Evolutionary conservation across 2,329 filamentous ascomycete genomes (phyloP).

Genomic region (Penicillium sp.): DNA sequence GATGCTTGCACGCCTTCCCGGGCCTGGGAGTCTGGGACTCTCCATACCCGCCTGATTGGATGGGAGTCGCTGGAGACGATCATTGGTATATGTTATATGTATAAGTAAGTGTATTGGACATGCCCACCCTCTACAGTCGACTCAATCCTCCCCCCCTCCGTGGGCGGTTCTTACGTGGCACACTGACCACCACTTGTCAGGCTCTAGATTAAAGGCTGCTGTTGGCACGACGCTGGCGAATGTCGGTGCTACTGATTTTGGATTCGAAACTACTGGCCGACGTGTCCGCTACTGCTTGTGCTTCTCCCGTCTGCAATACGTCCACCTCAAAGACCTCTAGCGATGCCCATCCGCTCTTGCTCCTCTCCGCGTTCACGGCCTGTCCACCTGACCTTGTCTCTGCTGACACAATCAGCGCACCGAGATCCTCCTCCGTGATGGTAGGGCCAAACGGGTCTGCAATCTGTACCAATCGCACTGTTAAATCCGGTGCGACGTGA

Average conservation of each 20-base stretch:
- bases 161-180: conserved; percentile 11
- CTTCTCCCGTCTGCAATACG: conserved; percentile 68
- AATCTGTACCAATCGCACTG: conserved; percentile 77
- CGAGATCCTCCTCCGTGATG: conserved; percentile 72
- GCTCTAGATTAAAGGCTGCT: conserved; percentile 14
- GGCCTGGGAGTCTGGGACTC: not conserved
- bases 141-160: not conserved
- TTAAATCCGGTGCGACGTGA: conserved; percentile 58
- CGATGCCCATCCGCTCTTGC: conserved; percentile 68
- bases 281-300: conserved; percentile 40
- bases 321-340: conserved; percentile 86
- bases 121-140: conserved; percentile 2
- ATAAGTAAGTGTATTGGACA: not conserved
- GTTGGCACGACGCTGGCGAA: conserved; percentile 53
- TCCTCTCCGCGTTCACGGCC: conserved; percentile 79
- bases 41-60: conserved; percentile 5
- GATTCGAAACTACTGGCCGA: conserved; percentile 62
- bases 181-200: conserved; percentile 9
- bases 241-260: conserved; percentile 91
- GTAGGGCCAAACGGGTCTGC: conserved; percentile 88
- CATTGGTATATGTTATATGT: not conserved
- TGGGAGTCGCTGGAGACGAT: conserved; percentile 2
- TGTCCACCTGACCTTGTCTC: conserved; percentile 82
- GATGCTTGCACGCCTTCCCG: not conserved
- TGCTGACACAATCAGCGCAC: conserved; percentile 77